Evolutionary conservation across 371 early-diverging fungal genomes (phyloP).

Genomic region (Vittaforma corneae): DNA sequence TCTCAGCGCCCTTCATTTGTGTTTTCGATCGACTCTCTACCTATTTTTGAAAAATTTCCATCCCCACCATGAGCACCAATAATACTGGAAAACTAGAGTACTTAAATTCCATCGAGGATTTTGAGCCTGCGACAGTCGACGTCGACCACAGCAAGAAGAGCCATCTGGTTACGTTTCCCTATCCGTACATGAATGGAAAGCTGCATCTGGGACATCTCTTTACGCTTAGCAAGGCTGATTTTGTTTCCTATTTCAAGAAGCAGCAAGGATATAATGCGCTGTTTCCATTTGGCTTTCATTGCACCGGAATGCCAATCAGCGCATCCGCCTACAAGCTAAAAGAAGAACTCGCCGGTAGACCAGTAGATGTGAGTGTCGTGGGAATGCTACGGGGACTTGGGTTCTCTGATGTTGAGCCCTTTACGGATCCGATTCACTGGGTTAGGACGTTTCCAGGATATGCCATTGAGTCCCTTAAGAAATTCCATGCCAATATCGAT

Average conservation of each 20-base stretch:
- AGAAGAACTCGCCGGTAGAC: constrained; percentile 69
- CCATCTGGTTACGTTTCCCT: constrained; percentile 89
- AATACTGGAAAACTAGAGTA: constrained; percentile 20
- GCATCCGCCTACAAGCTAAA: constrained; percentile 91
- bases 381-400: constrained; percentile 85
- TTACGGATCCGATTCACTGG: constrained; percentile 89
- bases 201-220: constrained; percentile 96
- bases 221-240: constrained; percentile 88
- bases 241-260: constrained; percentile 79
- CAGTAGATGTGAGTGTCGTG: constrained; percentile 69
- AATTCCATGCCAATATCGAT: constrained; percentile 80
- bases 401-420: constrained; percentile 80
- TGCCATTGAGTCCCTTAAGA: constrained; percentile 69
- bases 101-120: constrained; percentile 29
- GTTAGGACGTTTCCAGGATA: constrained; percentile 82
- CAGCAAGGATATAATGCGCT: constrained; percentile 82
- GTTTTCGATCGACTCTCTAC: too few species aligned
- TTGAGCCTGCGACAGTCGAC: constrained; percentile 5
- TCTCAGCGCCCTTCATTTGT: too few species aligned
- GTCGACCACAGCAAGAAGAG: constrained; percentile 59
- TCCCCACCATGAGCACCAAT: neutral
- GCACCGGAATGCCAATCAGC: constrained; percentile 99
- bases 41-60: too few species aligned
- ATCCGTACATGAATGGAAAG: constrained; percentile 97
- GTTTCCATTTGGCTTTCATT: constrained; percentile 96